Percentiles rank a stretch among this genome's conserved stretches.
phyloP scores from a whole-genome alignment of 116 monocot species.

The Cymodocea nodosa region DNA sequence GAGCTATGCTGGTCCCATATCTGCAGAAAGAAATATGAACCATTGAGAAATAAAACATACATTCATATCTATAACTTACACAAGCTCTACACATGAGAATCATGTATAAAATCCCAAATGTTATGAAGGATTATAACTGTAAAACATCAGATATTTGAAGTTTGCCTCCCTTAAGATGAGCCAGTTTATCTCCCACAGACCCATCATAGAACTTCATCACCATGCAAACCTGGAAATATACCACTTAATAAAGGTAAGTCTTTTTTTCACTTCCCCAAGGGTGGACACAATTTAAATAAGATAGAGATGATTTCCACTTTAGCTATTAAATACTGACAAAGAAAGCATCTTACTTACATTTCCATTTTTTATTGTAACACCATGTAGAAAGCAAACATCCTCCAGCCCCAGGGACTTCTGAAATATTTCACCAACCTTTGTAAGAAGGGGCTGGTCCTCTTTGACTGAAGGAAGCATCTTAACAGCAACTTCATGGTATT shows the following conservation, averaged over 20 bases:
- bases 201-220: slow-evolving; percentile 91
- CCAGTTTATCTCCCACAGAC: slow-evolving; percentile 85
- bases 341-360: slow-evolving; percentile 24
- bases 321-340: too few species aligned
- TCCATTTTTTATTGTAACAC: slow-evolving; percentile 60
- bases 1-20: slow-evolving; percentile 64
- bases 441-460: slow-evolving; percentile 43
- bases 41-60: too few species aligned
- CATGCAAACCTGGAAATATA: slow-evolving; percentile 32
- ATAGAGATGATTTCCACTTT: too few species aligned
- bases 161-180: slow-evolving; percentile 57
- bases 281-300: too few species aligned
- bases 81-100: background rate
- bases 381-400: slow-evolving; percentile 59
- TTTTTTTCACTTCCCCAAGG: too few species aligned
- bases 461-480: slow-evolving; percentile 73
- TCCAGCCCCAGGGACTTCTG: slow-evolving; percentile 48
- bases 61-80: background rate
- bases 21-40: slow-evolving; percentile 16
- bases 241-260: background rate
- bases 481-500: slow-evolving; percentile 77
- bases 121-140: slow-evolving; percentile 25
- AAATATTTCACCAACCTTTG: slow-evolving; percentile 55
- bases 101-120: background rate
- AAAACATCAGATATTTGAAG: slow-evolving; percentile 56